Evolutionary conservation across 805 yeast genomes (phyloP).

Genomic region (Geotrichum ghanense): DNA sequence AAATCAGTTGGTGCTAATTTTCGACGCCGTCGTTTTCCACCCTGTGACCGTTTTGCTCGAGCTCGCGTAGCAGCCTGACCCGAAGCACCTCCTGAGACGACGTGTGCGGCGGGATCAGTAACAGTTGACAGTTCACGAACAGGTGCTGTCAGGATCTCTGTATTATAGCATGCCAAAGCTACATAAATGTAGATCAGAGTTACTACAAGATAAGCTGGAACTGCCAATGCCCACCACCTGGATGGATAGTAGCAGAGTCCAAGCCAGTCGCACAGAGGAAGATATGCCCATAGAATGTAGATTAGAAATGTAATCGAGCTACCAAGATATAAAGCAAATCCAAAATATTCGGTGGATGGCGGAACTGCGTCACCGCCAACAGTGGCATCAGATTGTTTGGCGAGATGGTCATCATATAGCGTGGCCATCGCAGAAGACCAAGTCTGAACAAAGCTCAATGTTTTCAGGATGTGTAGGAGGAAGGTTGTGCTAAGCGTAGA

Average conservation of each 20-base stretch:
- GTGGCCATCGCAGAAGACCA: too few relatives aligned
- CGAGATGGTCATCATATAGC: conserved; percentile 18
- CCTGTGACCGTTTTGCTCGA: conserved; percentile 1
- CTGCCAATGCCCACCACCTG: conserved; percentile 79
- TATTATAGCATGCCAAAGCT: conserved; percentile 58
- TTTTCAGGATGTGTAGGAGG: too few relatives aligned
- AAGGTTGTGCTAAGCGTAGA: too few relatives aligned
- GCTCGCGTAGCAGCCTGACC: background rate
- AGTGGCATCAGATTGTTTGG: conserved; percentile 27
- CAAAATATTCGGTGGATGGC: conserved; percentile 60
- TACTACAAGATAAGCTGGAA: conserved; percentile 63
- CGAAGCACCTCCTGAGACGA: conserved; percentile 16
- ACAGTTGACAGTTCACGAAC: conserved; percentile 52
- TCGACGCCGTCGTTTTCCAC: conserved; percentile 1
- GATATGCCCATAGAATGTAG: conserved; percentile 64
- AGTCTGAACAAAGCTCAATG: too few relatives aligned
- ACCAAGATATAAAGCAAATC: conserved; percentile 72
- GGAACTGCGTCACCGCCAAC: conserved; percentile 29
- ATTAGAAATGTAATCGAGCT: conserved; percentile 42
- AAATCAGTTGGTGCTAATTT: background rate
- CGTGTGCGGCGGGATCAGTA: conserved; percentile 50
- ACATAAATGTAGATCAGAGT: conserved; percentile 62
- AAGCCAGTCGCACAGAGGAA: conserved; percentile 45
- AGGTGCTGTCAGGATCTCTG: conserved; percentile 57
- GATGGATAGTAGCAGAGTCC: conserved; percentile 72